These are phyloP conservation scores for Penicillium sp. DNA, from an alignment of 2,329 filamentous ascomycete genomes.

Conservation along the genomic window DNA sequence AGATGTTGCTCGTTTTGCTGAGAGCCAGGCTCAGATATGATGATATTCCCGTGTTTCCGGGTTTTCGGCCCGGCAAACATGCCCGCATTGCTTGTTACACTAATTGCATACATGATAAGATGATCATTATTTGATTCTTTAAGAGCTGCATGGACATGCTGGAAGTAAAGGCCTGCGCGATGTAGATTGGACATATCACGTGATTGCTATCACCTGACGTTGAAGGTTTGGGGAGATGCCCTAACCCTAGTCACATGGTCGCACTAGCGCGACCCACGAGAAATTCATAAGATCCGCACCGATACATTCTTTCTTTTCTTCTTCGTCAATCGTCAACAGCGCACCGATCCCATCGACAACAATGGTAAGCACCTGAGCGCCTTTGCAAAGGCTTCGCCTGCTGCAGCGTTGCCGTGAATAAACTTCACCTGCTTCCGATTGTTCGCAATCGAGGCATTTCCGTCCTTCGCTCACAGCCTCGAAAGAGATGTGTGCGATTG, in stretches of 20 bases:
- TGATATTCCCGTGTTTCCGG: neutral
- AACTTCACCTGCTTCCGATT: constrained; percentile 29
- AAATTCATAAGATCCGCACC: constrained; percentile 26
- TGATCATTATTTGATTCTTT: neutral
- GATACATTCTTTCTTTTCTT: constrained; percentile 28
- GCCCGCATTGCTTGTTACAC: neutral
- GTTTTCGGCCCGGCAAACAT: neutral
- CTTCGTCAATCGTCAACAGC: constrained; percentile 48
- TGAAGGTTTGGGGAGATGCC: neutral
- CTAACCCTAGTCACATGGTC: constrained; percentile 26
- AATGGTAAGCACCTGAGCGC: constrained; percentile 61
- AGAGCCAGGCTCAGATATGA: constrained; percentile 11
- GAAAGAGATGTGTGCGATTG: constrained; percentile 32
- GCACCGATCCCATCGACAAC: constrained; percentile 53
- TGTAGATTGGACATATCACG: neutral
- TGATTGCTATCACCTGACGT: neutral
- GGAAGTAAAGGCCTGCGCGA: neutral
- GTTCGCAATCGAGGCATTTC: constrained; percentile 36
- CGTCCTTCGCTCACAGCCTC: constrained; percentile 34
- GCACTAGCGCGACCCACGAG: constrained; percentile 36
- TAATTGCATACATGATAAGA: neutral
- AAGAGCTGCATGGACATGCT: neutral
- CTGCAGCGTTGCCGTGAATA: constrained; percentile 23
- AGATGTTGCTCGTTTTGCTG: neutral
- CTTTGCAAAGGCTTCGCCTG: constrained; percentile 30